phyloP scores from a whole-genome alignment of 2,329 filamentous ascomycete genomes.

The Colletotrichum zoysiae region DNA sequence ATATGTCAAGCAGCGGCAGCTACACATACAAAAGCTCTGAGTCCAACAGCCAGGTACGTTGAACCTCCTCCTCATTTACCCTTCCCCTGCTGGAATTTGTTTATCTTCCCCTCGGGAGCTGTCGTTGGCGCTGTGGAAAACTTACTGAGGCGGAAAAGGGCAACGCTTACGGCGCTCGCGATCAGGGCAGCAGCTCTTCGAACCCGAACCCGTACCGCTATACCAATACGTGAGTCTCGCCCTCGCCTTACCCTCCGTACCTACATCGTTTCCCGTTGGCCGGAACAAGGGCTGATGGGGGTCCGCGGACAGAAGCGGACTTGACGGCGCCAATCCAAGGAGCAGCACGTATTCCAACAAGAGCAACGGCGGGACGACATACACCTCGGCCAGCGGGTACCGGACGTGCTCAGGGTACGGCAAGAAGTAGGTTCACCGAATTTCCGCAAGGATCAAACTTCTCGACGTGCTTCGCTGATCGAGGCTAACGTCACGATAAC shows the following conservation, averaged over 20 bases:
- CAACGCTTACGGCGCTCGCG: conserved; percentile 75
- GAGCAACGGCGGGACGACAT: conserved; percentile 68
- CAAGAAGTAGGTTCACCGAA: conserved; percentile 26
- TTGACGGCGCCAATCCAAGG: conserved; percentile 76
- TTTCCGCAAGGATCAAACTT: neutral
- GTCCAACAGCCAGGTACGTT: conserved; percentile 71
- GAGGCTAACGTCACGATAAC: neutral
- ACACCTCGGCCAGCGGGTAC: conserved; percentile 69
- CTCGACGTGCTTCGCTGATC: neutral
- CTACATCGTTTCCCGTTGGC: neutral
- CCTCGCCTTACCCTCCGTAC: neutral
- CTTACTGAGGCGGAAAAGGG: conserved; percentile 58
- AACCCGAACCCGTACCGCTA: conserved; percentile 76
- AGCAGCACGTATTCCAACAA: conserved; percentile 77
- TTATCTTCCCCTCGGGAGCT: neutral
- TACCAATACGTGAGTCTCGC: conserved; percentile 66
- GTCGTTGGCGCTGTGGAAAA: neutral
- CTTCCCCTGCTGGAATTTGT: neutral
- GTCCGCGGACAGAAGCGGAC: conserved; percentile 63
- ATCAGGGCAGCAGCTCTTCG: conserved; percentile 67
- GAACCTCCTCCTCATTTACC: neutral
- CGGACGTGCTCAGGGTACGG: conserved; percentile 38
- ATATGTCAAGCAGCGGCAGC: conserved; percentile 44
- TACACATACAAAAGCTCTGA: conserved; percentile 65
- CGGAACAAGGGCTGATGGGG: neutral